Evolutionary conservation across 257 asterid species (phyloP).

Genomic region (Lithospermum erythrorhizon): DNA sequence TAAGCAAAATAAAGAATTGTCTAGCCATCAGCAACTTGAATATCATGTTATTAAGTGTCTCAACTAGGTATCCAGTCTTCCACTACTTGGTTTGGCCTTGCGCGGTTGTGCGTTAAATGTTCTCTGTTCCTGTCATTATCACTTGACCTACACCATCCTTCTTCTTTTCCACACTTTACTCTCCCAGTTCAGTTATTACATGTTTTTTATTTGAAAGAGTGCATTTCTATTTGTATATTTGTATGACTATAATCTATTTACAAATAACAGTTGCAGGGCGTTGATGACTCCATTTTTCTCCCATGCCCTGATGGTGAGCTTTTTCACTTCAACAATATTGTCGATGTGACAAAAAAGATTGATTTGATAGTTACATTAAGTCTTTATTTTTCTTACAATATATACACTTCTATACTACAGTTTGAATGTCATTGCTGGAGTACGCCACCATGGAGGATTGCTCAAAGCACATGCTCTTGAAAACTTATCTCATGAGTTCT

Average conservation of each 20-base stretch:
- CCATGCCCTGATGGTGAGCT: constrained; percentile 70
- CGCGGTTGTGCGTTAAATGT: no score
- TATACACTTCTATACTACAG: neutral
- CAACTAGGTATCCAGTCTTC: no score
- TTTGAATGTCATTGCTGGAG: neutral
- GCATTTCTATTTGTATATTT: neutral
- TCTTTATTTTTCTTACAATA: neutral
- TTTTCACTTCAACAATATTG: constrained; percentile 42
- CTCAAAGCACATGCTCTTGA: neutral
- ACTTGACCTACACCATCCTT: no score
- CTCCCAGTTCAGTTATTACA: neutral
- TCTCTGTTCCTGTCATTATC: no score
- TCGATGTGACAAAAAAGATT: constrained; percentile 56
- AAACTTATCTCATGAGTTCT: constrained; percentile 29
- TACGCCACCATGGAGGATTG: neutral
- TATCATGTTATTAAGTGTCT: no score
- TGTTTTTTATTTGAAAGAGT: neutral
- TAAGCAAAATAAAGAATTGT: no score
- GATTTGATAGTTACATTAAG: neutral
- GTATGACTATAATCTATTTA: neutral
- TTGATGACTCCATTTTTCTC: constrained; percentile 30
- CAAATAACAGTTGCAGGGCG: constrained; percentile 32
- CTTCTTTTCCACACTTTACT: no score
- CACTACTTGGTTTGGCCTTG: no score
- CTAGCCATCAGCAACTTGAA: no score